Percentiles rank a stretch among this genome's conserved stretches.
These are phyloP conservation scores for Globomyces sp. DNA, from an alignment of 371 early-diverging fungal species.

Conservation along the genomic window DNA sequence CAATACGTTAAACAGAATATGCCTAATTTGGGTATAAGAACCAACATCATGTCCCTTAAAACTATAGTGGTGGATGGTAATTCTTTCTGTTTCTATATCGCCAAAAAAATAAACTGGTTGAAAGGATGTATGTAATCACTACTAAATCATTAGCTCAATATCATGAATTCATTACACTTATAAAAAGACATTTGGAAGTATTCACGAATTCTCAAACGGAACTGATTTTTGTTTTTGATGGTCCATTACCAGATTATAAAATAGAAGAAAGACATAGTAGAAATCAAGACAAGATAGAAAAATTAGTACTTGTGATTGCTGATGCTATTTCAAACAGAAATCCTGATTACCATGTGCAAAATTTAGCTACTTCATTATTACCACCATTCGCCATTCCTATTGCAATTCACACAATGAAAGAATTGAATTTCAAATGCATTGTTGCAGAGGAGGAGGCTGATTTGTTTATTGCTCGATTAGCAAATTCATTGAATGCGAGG, in stretches of 20 bases:
- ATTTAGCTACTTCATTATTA: background rate
- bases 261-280: background rate
- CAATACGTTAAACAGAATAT: background rate
- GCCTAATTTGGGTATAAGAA: background rate
- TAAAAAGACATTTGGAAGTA: background rate
- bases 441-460: conserved; percentile 11
- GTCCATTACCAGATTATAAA: conserved; percentile 9
- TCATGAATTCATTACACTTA: background rate
- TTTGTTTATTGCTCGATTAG: background rate
- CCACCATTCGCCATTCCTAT: conserved; percentile 10
- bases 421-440: background rate
- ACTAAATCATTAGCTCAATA: background rate
- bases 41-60: background rate
- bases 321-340: background rate
- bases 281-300: conserved; percentile 1
- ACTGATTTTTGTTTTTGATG: conserved; percentile 11
- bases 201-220: background rate
- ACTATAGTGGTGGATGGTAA: conserved; percentile 1
- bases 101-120: conserved; percentile 8
- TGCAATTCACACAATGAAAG: background rate
- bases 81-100: conserved; percentile 10
- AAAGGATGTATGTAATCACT: background rate
- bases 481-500: background rate
- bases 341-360: background rate
- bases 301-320: background rate